Evolutionary conservation across 805 yeast species (phyloP), one percentile per base, ranked within the genome.

Genomic region (Yarrowia sp.): DNA sequence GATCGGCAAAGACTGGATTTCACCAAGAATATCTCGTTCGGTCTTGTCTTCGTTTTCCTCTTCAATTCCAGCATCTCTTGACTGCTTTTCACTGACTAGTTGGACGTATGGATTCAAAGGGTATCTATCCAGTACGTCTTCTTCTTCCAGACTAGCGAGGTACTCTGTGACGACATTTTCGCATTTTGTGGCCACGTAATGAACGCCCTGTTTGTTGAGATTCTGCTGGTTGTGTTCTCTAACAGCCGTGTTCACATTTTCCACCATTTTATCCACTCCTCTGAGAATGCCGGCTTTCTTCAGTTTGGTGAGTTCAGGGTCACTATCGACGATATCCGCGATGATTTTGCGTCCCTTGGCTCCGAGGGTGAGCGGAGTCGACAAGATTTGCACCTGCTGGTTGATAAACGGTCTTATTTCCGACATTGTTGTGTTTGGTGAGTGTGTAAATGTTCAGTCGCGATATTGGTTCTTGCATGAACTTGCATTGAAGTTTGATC

Each of bases 101-200:
- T 43, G 50, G 7, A 58, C 50, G 33, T 58, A 58, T 14, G 64
- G 64, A 14, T 58, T 40, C 9, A 58, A 30, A 15, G 50, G 64
- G 30, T 9, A 40, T 40, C 64, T 13, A 2, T 58, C 64, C 50
- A 58, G 40, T 1, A 58, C 40, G 12, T 58, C 64, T 9, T 58
- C 50, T 2, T 43, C 55, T 1, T 46, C 38, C 15, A 61, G 17
- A 24, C 30, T 61, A 1, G 36, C 20, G 3, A 56, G 2, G 30
- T 42, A 52, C 40, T 38, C 63, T 1, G 15, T 30, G 44, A 64
- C 68, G 9, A 52, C 19, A 14, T 69, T 56, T 38, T 58, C 68
- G 44, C 70, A 68, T 56, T 58, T 55, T n/a, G 68, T 43, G 17
- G 70, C 38, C 12, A 39, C 40, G 52, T 39, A 52, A 17, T 43